Evolutionary conservation across 2,329 filamentous ascomycete genomes (phyloP).

Genomic region (Colletotrichum plurivorum): DNA sequence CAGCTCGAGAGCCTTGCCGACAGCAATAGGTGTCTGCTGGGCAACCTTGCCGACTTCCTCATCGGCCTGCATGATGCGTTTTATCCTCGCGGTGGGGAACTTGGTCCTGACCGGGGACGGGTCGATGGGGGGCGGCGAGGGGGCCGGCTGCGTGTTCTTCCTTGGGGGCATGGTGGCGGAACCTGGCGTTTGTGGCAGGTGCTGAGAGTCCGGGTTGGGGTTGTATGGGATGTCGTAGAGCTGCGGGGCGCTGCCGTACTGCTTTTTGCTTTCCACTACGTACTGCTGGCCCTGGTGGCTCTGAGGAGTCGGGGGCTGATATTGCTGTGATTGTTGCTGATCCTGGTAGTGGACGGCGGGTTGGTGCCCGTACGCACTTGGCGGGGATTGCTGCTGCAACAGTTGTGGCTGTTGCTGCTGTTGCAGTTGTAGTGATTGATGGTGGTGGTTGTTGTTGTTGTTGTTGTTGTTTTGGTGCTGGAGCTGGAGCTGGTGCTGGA

Average conservation of each 20-base stretch:
- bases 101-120: constrained; percentile 89
- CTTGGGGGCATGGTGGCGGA: constrained; percentile 54
- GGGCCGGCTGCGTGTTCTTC: constrained; percentile 54
- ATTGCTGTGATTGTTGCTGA: constrained; percentile 30
- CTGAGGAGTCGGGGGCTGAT: constrained; percentile 32
- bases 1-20: constrained; percentile 94
- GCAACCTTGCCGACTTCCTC: constrained; percentile 99
- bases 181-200: constrained; percentile 39
- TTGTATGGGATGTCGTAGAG: constrained; percentile 37
- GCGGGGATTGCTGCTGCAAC: constrained; percentile 40
- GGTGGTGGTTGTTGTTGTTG: constrained; percentile 27
- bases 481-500: constrained; percentile 39
- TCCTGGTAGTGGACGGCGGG: constrained; percentile 28
- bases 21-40: constrained; percentile 95
- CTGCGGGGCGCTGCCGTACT: constrained; percentile 21
- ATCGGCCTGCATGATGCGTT: constrained; percentile 99
- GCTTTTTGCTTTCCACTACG: constrained; percentile 25
- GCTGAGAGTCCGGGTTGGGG: constrained; percentile 29
- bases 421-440: constrained; percentile 42
- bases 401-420: constrained; percentile 30
- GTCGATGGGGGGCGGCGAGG: constrained; percentile 60
- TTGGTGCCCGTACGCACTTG: constrained; percentile 35
- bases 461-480: constrained; percentile 32
- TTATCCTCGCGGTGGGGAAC: constrained; percentile 97
- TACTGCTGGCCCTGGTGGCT: constrained; percentile 13